Base-by-base conservation (phyloP, 192 early-diverging fungal species). In the Coemansia sp. region DNA sequence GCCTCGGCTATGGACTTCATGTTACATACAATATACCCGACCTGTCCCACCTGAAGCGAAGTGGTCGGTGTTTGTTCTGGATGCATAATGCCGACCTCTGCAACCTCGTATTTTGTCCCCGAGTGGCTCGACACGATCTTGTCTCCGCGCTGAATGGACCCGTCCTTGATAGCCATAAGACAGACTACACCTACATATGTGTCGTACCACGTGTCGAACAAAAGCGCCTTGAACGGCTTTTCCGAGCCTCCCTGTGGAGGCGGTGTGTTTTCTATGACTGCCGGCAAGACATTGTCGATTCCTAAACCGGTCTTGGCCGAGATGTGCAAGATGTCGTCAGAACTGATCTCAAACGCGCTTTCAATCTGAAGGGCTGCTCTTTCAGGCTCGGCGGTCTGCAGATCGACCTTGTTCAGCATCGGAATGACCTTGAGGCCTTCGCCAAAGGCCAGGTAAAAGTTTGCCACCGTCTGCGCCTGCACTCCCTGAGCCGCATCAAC, bases 151-250 rank as follows among this genome's bases (percentile, higher is more conserved):
- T 78, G 67, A 5, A 98, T 60, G 1, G 58, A 73, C 10, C 95
- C 95, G 72, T 95, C 91, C 20, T 85, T 78, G 4, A 98, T 80
- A 4, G 91, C 90, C 64, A 98, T 69, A 60, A 98, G 72, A 63
- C 92, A 95, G 19, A 98, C 84, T n/a, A 97, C 95, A 25, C 95
- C 95, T 0, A 93, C 85, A 68, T 95, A 98, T n/a, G 83, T 83
- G 65, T 98, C 94, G 66, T 95, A 93, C 94, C 94, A 98, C 20
- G 88, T 90, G 61, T 98, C 95, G 59, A 98, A 98, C 26, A 98
- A 64, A n/a, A 98, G 78, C 2, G 86, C 86, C 51, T 86, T 85
- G 56, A 98, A 85, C 13, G 91, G 86, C 46, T 69, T 80, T 2
- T 72, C 67, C 7, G 68, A 54, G 56, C 80, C 74, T 17, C 85